Conservation (phyloP, 129 eudicot species). For the Ambrosia trifida region DNA sequence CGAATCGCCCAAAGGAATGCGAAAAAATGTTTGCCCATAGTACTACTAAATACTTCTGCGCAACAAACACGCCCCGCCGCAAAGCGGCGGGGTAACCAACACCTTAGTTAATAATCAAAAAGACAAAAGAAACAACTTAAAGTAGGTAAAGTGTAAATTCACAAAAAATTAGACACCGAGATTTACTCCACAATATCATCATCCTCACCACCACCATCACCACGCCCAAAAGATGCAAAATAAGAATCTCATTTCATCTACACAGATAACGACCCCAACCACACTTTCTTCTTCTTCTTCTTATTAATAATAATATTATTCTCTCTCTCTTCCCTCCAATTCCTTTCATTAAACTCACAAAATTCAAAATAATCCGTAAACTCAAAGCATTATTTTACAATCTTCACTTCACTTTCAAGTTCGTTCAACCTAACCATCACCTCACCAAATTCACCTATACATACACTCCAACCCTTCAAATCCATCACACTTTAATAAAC, state of each 20-base stretch:
- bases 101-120: too few relatives aligned
- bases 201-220: not conserved
- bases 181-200: constrained; percentile 10
- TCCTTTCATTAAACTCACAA: not conserved
- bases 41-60: too few relatives aligned
- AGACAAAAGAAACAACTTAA: not conserved
- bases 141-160: not conserved
- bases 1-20: too few relatives aligned
- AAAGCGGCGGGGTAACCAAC: too few relatives aligned
- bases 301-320: too few relatives aligned
- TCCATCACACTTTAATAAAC: not conserved
- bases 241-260: constrained; percentile 27
- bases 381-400: constrained; percentile 29
- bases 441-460: constrained; percentile 24
- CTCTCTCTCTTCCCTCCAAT: not conserved
- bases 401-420: constrained; percentile 26
- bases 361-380: constrained; percentile 23
- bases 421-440: constrained; percentile 41
- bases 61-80: too few relatives aligned
- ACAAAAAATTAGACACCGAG: constrained; percentile 17
- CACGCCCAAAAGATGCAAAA: constrained; percentile 18
- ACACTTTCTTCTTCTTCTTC: not conserved
- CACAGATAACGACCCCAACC: constrained; percentile 26
- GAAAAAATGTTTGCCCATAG: too few relatives aligned
- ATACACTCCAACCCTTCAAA: not conserved